Percentiles rank a stretch among this genome's conserved stretches.
These are phyloP conservation scores for Rutidosis leptorrhynchoides DNA, from an alignment of 129 eudicot species.

Conservation along the genomic window DNA sequence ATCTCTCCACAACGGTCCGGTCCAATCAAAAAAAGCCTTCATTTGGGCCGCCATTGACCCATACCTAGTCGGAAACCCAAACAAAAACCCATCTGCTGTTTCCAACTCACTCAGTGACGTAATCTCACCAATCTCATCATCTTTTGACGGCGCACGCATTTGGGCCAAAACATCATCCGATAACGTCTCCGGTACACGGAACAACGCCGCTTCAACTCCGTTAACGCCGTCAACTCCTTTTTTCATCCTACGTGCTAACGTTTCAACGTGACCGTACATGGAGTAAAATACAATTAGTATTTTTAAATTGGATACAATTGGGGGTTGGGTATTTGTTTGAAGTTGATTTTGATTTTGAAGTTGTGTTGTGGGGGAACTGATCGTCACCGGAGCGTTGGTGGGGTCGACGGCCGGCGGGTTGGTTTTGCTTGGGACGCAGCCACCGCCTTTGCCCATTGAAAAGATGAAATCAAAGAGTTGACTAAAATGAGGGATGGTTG, in stretches of 20 bases:
- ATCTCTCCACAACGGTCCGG: conserved; percentile 74
- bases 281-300: conserved; percentile 70
- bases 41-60: conserved; percentile 96
- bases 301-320: conserved; percentile 27
- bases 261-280: conserved; percentile 97
- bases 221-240: conserved; percentile 69
- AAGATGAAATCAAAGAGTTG: not conserved
- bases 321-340: conserved; percentile 11
- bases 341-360: conserved; percentile 7
- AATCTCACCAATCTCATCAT: conserved; percentile 66
- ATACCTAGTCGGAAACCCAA: conserved; percentile 92
- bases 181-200: conserved; percentile 84
- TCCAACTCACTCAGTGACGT: conserved; percentile 47
- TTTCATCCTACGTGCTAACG: conserved; percentile 64
- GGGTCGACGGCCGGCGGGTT: conserved; percentile 35
- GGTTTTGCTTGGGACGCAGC: conserved; percentile 92
- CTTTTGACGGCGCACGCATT: conserved; percentile 83
- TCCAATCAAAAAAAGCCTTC: conserved; percentile 95
- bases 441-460: conserved; percentile 94
- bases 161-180: conserved; percentile 57
- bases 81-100: conserved; percentile 72
- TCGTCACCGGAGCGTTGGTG: conserved; percentile 28
- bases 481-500: too few relatives aligned
- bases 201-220: conserved; percentile 69
- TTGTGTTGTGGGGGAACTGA: conserved; percentile 17